Conservation (phyloP, 257 asterid species). For the Fraxinus anomala region DNA sequence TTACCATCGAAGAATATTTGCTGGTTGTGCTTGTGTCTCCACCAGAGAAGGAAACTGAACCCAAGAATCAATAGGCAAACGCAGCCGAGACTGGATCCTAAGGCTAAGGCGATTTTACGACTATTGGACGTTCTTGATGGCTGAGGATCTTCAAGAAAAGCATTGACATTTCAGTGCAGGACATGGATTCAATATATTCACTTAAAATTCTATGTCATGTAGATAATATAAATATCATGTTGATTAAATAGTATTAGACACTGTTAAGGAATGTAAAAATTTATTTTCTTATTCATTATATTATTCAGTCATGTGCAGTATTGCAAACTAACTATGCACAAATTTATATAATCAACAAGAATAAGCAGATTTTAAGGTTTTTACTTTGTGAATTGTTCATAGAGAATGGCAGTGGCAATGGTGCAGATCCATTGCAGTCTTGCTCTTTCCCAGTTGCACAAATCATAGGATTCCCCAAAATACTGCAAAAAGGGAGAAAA, state of each 20-base stretch:
- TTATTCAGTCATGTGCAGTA: not conserved
- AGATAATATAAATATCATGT: not conserved
- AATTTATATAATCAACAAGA: not conserved
- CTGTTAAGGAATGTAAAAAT: too few species aligned
- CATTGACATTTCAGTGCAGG: not conserved
- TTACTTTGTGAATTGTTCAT: conserved; percentile 64
- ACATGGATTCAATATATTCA: not conserved
- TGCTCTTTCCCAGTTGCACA: conserved; percentile 85
- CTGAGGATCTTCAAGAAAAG: conserved; percentile 38
- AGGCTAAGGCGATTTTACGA: conserved; percentile 69
- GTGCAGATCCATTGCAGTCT: conserved; percentile 75
- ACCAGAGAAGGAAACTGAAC: conserved; percentile 76
- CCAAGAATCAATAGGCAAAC: conserved; percentile 71
- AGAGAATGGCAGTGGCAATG: conserved; percentile 59
- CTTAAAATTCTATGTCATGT: not conserved
- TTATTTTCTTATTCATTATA: too few species aligned
- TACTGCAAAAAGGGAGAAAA: conserved; percentile 40
- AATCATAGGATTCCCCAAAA: conserved; percentile 83
- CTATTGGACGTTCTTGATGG: conserved; percentile 42
- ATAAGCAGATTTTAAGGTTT: conserved; percentile 16
- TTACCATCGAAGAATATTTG: conserved; percentile 73
- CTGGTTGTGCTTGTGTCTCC: conserved; percentile 73
- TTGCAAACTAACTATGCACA: not conserved
- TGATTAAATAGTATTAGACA: not conserved
- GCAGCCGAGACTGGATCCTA: conserved; percentile 85